Conservation (phyloP, 352 stramenopile genomes). For the Phytophthora macrochlamydospora region DNA sequence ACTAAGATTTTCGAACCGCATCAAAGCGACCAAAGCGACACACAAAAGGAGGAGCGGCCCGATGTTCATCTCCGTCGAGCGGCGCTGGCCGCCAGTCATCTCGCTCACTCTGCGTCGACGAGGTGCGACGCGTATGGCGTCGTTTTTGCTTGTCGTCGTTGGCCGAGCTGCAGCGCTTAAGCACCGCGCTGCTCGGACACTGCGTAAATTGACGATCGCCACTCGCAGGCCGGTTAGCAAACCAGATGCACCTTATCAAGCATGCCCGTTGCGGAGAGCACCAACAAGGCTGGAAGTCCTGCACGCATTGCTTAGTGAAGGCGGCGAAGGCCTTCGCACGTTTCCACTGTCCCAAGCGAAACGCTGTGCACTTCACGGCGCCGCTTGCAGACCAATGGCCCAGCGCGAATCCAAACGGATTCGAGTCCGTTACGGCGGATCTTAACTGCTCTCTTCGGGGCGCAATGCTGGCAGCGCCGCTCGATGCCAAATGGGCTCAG, state of each 20-base stretch:
- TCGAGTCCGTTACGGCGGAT: conserved; percentile 3
- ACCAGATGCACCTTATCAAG: neutral
- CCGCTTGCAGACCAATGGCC: conserved; percentile 18
- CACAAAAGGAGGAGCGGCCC: no score
- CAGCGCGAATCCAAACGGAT: neutral
- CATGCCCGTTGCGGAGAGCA: neutral
- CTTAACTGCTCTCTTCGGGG: neutral
- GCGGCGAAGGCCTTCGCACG: neutral
- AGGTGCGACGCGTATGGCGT: no score
- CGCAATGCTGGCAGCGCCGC: neutral
- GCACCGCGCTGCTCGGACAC: no score
- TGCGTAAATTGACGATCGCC: no score
- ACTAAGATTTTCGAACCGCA: no score
- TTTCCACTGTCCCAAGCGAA: neutral
- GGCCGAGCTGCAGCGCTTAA: neutral
- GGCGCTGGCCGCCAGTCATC: neutral
- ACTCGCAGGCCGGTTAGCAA: no score
- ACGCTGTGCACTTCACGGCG: conserved; percentile 13
- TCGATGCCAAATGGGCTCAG: neutral
- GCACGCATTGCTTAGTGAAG: neutral
- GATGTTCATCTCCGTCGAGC: neutral
- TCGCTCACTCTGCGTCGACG: no score
- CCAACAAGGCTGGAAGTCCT: neutral
- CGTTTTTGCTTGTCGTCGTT: neutral
- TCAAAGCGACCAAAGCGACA: no score